Conservation (phyloP, 129 eudicot genomes). For the Centella asiatica region DNA sequence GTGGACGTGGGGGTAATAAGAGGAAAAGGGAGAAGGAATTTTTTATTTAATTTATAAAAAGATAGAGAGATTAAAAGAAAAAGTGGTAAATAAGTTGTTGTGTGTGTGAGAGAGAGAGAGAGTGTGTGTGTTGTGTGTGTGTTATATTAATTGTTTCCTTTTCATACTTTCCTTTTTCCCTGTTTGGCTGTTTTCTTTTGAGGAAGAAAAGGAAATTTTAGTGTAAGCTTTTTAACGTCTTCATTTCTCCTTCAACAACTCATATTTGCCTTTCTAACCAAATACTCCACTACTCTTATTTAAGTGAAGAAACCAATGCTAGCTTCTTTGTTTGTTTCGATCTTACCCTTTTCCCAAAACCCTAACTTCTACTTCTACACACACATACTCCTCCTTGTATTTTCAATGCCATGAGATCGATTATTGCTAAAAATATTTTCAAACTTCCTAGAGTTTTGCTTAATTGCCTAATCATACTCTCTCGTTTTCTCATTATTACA, state of each 20-base stretch:
- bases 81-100: not conserved
- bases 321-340: not conserved
- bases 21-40: not conserved
- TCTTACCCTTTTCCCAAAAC: not conserved
- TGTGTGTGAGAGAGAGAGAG: too few species aligned
- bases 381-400: too few species aligned
- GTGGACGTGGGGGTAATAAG: slow-evolving; percentile 82
- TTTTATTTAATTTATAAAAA: too few species aligned
- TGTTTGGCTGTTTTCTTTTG: slow-evolving; percentile 6
- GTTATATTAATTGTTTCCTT: not conserved
- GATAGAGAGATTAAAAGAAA: not conserved
- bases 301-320: not conserved
- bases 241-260: slow-evolving; percentile 20
- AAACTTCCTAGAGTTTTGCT: not conserved
- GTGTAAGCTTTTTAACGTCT: slow-evolving; percentile 25
- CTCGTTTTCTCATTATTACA: not conserved
- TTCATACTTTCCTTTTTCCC: not conserved
- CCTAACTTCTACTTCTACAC: slow-evolving; percentile 9
- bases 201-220: slow-evolving; percentile 21
- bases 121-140: not conserved
- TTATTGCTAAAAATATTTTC: not conserved
- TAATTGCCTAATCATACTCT: slow-evolving; percentile 1
- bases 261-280: slow-evolving; percentile 9
- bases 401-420: not conserved
- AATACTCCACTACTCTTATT: slow-evolving; percentile 2